Percentiles rank a stretch among this genome's conserved stretches.
phyloP scores from a whole-genome alignment of 2,329 filamentous ascomycete genomes.

The Paraphaeosphaeria sporulosa region DNA sequence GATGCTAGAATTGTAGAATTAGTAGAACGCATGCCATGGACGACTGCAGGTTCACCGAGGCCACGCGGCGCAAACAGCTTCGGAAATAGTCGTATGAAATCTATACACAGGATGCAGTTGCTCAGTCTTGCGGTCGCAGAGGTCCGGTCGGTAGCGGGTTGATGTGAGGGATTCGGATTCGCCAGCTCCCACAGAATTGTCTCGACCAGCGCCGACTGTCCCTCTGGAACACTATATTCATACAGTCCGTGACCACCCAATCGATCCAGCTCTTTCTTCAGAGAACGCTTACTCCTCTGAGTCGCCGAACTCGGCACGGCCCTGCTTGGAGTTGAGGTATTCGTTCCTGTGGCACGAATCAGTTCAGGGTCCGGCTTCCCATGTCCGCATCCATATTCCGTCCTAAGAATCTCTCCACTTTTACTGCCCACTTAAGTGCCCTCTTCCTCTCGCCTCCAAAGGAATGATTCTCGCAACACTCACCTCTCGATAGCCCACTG shows the following conservation, averaged over 20 bases:
- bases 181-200: not conserved
- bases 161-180: not conserved
- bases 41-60: not conserved
- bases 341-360: slow-evolving; percentile 67
- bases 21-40: not conserved
- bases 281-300: slow-evolving; percentile 39
- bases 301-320: slow-evolving; percentile 63
- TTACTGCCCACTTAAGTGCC: not conserved
- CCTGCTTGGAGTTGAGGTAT: slow-evolving; percentile 81
- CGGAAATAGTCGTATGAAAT: slow-evolving; percentile 14
- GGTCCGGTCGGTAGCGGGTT: not conserved
- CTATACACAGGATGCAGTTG: slow-evolving; percentile 17
- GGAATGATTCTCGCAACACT: slow-evolving; percentile 42
- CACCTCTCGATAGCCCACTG: slow-evolving; percentile 92
- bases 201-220: not conserved
- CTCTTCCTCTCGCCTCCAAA: not conserved
- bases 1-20: not conserved
- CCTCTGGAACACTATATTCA: slow-evolving; percentile 10
- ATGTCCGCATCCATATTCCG: not conserved
- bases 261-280: not conserved
- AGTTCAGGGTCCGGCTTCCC: not conserved
- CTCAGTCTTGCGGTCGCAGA: slow-evolving; percentile 2
- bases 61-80: not conserved
- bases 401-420: not conserved
- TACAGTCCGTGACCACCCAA: slow-evolving; percentile 11